Conservation (phyloP, 1,284 basidiomycete species). For the Neotropicomus parvogracilis region DNA sequence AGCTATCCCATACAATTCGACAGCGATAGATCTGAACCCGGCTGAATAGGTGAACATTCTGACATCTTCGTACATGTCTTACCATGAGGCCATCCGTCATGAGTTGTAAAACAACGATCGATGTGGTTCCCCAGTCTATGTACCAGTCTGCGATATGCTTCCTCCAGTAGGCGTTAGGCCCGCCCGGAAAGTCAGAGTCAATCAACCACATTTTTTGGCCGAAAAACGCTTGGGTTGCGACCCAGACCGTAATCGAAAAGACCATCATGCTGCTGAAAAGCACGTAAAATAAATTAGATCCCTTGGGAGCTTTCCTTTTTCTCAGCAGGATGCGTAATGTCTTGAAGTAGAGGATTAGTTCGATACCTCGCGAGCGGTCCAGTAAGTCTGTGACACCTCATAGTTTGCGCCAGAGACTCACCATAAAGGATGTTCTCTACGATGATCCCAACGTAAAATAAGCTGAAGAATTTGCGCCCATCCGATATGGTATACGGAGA, state of each 20-base stretch:
- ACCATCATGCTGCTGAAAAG: constrained; percentile 2
- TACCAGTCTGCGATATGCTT: constrained; percentile 1
- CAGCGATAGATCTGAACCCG: constrained; percentile 2
- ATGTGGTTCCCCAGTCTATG: background rate
- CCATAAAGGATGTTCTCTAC: constrained; percentile 5
- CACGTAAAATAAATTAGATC: background rate
- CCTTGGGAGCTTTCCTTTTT: background rate
- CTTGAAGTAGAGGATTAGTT: constrained; percentile 1
- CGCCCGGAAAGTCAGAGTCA: background rate
- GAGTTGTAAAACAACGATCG: constrained; percentile 10
- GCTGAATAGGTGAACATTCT: background rate
- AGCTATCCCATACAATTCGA: background rate
- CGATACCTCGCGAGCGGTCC: background rate
- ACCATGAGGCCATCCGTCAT: constrained; percentile 21
- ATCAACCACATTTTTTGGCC: constrained; percentile 16
- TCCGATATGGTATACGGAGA: background rate
- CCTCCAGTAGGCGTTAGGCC: constrained; percentile 1
- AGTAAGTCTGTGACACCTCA: background rate
- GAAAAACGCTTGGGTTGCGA: constrained; percentile 9
- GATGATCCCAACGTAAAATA: constrained; percentile 3
- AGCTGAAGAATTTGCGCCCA: background rate
- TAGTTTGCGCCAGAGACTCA: background rate
- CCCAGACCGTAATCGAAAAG: constrained; percentile 9
- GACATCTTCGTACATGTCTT: background rate
- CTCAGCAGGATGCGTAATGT: constrained; percentile 1